Evolutionary conservation across 1,284 basidiomycete species (phyloP).

Genomic region (Cryptococcus sp.): DNA sequence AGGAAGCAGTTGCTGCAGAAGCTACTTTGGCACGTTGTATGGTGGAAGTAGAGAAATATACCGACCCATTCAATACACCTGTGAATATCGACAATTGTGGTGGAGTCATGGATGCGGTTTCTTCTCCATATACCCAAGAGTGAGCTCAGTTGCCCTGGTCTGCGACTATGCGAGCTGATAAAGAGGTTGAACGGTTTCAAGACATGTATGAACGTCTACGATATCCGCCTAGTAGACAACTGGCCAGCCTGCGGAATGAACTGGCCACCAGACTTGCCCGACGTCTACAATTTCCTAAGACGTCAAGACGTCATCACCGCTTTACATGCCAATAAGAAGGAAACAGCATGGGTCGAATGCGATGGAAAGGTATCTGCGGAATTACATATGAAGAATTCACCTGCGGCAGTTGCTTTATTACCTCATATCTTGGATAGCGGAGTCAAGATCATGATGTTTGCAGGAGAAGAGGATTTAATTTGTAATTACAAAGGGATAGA

Average conservation of each 20-base stretch:
- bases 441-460: slow-evolving; percentile 85
- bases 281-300: slow-evolving; percentile 72
- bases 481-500: slow-evolving; percentile 94
- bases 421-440: slow-evolving; percentile 68
- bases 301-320: slow-evolving; percentile 73
- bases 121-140: slow-evolving; percentile 61
- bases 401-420: slow-evolving; percentile 71
- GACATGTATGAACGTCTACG: slow-evolving; percentile 93
- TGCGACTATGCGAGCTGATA: not conserved
- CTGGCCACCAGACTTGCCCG: slow-evolving; percentile 87
- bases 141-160: slow-evolving; percentile 46
- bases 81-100: slow-evolving; percentile 67
- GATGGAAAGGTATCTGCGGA: slow-evolving; percentile 62
- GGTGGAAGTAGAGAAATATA: slow-evolving; percentile 52
- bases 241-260: slow-evolving; percentile 94
- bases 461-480: slow-evolving; percentile 91
- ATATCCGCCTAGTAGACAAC: slow-evolving; percentile 79
- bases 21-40: slow-evolving; percentile 64
- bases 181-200: slow-evolving; percentile 63
- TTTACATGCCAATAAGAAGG: slow-evolving; percentile 73
- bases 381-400: slow-evolving; percentile 58
- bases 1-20: slow-evolving; percentile 65
- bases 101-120: slow-evolving; percentile 59
- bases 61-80: slow-evolving; percentile 51
- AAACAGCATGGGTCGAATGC: slow-evolving; percentile 88